These are phyloP conservation scores for Kuraishia piskuri DNA, from an alignment of 805 yeast species.

Conservation along the genomic window DNA sequence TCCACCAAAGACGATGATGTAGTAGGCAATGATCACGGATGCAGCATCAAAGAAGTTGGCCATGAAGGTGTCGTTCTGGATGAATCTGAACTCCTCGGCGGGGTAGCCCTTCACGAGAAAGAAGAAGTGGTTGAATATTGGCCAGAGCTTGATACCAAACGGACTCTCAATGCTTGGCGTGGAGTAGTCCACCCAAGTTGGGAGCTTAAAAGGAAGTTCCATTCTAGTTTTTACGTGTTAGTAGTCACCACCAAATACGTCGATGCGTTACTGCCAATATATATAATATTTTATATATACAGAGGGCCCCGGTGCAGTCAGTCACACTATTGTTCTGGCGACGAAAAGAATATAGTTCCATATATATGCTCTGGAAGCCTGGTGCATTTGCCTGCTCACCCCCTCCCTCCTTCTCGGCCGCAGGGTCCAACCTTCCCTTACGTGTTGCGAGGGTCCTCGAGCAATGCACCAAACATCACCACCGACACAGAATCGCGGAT, in stretches of 20 bases:
- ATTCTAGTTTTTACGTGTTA: background rate
- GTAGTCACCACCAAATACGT: background rate
- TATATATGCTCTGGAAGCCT: background rate
- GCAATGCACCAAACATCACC: background rate
- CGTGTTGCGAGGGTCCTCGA: background rate
- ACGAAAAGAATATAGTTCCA: too few species aligned
- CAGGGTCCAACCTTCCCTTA: background rate
- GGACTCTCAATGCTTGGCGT: slow-evolving; percentile 29
- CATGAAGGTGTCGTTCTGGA: slow-evolving; percentile 56
- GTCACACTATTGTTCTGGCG: background rate
- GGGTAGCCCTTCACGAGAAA: slow-evolving; percentile 40
- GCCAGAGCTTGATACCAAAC: slow-evolving; percentile 60
- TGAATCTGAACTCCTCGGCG: slow-evolving; percentile 61
- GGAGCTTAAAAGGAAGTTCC: slow-evolving; percentile 1
- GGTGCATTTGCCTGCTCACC: too few species aligned
- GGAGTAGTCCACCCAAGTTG: slow-evolving; percentile 1
- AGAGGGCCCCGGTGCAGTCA: background rate
- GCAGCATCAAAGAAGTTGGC: slow-evolving; percentile 53
- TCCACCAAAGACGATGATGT: slow-evolving; percentile 80
- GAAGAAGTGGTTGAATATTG: slow-evolving; percentile 46
- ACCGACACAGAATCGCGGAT: background rate
- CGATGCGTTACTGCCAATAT: too few species aligned
- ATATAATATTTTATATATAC: too few species aligned
- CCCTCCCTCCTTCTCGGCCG: too few species aligned
- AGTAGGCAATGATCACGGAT: slow-evolving; percentile 53